Evolutionary conservation across 768 basidiomycete genomes (phyloP).

Genomic region (Lyophyllum decastes): DNA sequence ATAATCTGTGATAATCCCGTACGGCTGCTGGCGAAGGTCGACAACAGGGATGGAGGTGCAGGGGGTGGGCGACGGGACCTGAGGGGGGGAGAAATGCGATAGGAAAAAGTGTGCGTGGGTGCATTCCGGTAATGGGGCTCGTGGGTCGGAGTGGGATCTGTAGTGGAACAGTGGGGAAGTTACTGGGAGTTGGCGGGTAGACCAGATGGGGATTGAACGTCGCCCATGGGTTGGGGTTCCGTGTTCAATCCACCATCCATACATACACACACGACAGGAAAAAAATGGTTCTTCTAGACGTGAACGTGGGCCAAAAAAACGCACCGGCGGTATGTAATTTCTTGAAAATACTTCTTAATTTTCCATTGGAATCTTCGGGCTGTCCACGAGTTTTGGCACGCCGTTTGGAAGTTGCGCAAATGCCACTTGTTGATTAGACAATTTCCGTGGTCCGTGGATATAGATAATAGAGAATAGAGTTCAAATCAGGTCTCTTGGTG

Average conservation of each 20-base stretch:
- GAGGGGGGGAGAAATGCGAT: not conserved
- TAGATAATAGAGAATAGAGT: not conserved
- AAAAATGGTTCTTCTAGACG: not conserved
- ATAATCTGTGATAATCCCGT: not conserved
- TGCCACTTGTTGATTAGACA: not conserved
- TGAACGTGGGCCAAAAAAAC: not conserved
- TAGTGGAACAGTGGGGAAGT: not conserved
- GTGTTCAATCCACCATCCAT: constrained; percentile 1
- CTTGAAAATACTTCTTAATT: not conserved
- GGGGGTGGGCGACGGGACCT: not conserved
- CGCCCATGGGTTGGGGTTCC: not conserved
- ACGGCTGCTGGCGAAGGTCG: not conserved
- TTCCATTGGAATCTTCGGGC: constrained; percentile 2
- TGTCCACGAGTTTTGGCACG: not conserved
- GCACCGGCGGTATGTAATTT: not conserved
- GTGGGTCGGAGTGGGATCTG: not conserved
- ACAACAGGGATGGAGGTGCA: not conserved
- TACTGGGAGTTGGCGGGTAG: not conserved
- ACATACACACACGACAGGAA: not conserved
- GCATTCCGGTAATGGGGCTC: not conserved
- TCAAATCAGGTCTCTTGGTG: not conserved
- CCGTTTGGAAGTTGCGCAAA: not conserved
- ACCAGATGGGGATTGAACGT: not conserved
- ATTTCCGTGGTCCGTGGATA: constrained; percentile 12
- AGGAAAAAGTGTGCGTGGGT: not conserved